These are phyloP conservation scores for Podila epicladia DNA, from an alignment of 192 early-diverging fungal species.

Conservation along the genomic window DNA sequence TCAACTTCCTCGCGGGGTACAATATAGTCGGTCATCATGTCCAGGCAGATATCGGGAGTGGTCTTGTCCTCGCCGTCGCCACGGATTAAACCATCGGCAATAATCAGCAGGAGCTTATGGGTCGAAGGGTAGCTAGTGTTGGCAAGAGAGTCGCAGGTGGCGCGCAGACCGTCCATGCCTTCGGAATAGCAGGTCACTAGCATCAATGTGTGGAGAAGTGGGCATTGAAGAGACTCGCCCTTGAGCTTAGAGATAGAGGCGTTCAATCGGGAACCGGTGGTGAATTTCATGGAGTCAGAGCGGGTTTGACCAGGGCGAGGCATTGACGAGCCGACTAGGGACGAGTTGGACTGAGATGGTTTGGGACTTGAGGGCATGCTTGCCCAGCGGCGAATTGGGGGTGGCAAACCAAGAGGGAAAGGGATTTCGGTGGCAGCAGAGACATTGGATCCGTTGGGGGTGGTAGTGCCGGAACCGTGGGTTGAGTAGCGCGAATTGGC, in stretches of 20 bases:
- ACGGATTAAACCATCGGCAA: slow-evolving; percentile 83
- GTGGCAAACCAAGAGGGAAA: slow-evolving; percentile 50
- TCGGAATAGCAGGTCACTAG: slow-evolving; percentile 86
- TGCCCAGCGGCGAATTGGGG: slow-evolving; percentile 29
- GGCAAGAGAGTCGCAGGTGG: slow-evolving; percentile 81
- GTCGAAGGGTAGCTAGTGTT: slow-evolving; percentile 76
- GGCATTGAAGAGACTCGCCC: slow-evolving; percentile 26
- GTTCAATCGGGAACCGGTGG: slow-evolving; percentile 26
- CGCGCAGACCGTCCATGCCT: slow-evolving; percentile 73
- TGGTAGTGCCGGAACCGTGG: slow-evolving; percentile 20
- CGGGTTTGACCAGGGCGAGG: slow-evolving; percentile 30
- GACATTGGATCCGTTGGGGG: slow-evolving; percentile 32
- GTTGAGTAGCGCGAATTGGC: slow-evolving; percentile 14
- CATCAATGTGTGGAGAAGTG: slow-evolving; percentile 75
- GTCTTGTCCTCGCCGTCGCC: slow-evolving; percentile 76
- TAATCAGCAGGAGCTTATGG: slow-evolving; percentile 82
- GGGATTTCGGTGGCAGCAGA: slow-evolving; percentile 43
- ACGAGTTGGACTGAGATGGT: slow-evolving; percentile 8
- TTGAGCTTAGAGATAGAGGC: slow-evolving; percentile 62
- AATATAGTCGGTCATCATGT: slow-evolving; percentile 83
- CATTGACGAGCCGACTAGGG: slow-evolving; percentile 24
- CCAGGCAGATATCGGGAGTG: slow-evolving; percentile 78
- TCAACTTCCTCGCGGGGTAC: slow-evolving; percentile 71
- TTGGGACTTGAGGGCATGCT: slow-evolving; percentile 23
- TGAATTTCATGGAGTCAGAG: slow-evolving; percentile 6